Evolutionary conservation across 345 rosid genomes (phyloP).

Genomic region (Limnanthes douglasii): DNA sequence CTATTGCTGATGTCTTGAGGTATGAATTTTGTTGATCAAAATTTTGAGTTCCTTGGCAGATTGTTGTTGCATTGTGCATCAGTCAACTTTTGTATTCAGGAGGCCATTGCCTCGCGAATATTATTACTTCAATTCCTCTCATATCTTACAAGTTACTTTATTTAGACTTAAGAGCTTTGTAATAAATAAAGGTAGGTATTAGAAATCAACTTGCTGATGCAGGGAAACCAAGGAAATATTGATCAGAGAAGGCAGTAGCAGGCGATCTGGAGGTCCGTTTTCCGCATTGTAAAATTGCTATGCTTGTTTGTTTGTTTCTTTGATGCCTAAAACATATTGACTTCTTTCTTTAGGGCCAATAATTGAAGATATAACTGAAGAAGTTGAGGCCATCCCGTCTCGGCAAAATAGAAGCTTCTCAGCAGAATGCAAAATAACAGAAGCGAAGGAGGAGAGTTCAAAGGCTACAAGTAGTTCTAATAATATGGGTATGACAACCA

Average conservation of each 20-base stretch:
- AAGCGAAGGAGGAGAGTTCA: slow-evolving; percentile 8
- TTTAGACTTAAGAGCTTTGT: not conserved
- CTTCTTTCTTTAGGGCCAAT: slow-evolving; percentile 25
- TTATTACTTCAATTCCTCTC: too few relatives aligned
- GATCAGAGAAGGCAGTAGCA: slow-evolving; percentile 35
- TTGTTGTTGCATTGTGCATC: slow-evolving; percentile 5
- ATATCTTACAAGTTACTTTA: slow-evolving; percentile 4
- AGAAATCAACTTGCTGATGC: slow-evolving; percentile 4
- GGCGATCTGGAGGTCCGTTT: slow-evolving; percentile 30
- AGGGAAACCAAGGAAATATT: slow-evolving; percentile 48
- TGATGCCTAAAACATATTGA: slow-evolving; percentile 2
- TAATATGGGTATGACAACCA: slow-evolving; percentile 12
- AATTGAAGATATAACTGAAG: slow-evolving; percentile 76
- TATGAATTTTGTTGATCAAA: slow-evolving; percentile 12
- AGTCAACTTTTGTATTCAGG: too few relatives aligned
- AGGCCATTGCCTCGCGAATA: too few relatives aligned
- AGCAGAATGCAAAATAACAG: slow-evolving; percentile 15
- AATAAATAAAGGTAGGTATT: not conserved
- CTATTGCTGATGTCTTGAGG: slow-evolving; percentile 70
- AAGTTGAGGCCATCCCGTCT: slow-evolving; percentile 20
- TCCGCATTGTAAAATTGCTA: slow-evolving; percentile 5
- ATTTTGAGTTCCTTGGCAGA: not conserved
- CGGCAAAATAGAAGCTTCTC: slow-evolving; percentile 16
- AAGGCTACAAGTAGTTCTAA: slow-evolving; percentile 7
- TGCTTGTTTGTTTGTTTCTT: slow-evolving; percentile 1